Base-by-base conservation (phyloP, 164 flowering plant species). In the Aristolochia contorta region DNA sequence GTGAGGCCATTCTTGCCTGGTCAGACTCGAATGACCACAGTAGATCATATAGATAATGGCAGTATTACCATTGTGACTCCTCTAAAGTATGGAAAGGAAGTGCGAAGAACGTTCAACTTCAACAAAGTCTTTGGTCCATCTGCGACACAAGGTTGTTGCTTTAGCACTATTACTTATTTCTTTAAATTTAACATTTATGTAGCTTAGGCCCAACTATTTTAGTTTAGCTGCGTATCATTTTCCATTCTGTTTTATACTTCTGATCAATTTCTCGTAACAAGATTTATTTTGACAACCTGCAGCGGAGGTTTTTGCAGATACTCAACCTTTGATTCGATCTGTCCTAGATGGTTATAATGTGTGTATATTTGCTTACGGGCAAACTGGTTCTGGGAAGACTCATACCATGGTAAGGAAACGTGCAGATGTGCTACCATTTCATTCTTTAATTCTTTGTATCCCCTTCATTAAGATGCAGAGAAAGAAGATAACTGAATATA, bases 281-380 rank as follows among this genome's bases (percentile, higher is more conserved):
- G 6, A 1, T 12, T 16, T 32, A 25, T 33, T n/a, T 56, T 21
- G 16, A 16, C 32, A 16, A 30, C 13, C 15, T 76, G 69, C 90
- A 94, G 99, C 71, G 68, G 99, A 94, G 70, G 96, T 94, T 2
- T 94, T 91, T 74, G 64, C 86, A 54, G 99, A 94, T 75, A 94
- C 91, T 62, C 86, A 78, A 67, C 97, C 97, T 55, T 67, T 94
- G 56, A 83, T 94, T 60, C 90, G 97, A 16, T 94, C 99, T 19
- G 99, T 89, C 70, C 89, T 94, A 68, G 99, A 94, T 85, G 99
- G 99, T 54, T 94, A 77, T 67, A 91, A 94, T 79, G 96, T 94
- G 54, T 94, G 99, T 63, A 94, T 94, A 64, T 94, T 94, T 78
- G 99, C 99, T 52, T 94, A 94, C 76, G 99, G 99, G 25, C 99